These are phyloP conservation scores for Candida sanyaensis DNA, from an alignment of 1,139 yeast genomes.

Conservation along the genomic window DNA sequence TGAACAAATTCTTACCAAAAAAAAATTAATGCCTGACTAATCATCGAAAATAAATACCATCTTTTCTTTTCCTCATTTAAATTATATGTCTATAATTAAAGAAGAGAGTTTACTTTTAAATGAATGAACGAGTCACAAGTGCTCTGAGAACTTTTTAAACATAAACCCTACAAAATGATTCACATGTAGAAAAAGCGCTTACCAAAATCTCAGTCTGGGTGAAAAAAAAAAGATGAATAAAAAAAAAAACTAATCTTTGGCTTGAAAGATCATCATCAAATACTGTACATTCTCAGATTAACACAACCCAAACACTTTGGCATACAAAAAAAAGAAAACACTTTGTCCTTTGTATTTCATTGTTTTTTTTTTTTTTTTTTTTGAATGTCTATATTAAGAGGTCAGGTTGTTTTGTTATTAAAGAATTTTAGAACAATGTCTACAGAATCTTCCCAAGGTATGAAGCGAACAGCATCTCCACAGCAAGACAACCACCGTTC, in stretches of 20 bases:
- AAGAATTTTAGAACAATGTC: slow-evolving; percentile 1
- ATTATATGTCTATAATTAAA: too few species aligned
- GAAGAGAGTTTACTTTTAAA: too few species aligned
- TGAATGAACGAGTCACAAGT: too few species aligned
- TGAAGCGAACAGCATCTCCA: slow-evolving; percentile 26
- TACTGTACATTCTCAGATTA: neutral
- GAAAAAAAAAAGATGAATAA: neutral
- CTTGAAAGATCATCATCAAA: neutral
- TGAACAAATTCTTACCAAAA: too few species aligned
- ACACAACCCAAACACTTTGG: neutral
- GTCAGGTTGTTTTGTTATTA: neutral
- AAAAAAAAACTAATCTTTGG: neutral
- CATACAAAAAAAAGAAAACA: neutral
- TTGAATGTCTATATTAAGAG: neutral
- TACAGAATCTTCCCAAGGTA: slow-evolving; percentile 10
- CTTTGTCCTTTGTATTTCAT: neutral
- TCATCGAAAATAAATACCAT: too few species aligned
- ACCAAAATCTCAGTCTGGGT: neutral
- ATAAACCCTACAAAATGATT: too few species aligned
- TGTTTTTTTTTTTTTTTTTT: neutral
- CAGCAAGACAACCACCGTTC: slow-evolving; percentile 16
- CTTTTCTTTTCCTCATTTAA: too few species aligned
- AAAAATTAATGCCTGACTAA: too few species aligned
- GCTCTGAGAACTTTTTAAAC: too few species aligned
- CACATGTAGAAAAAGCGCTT: too few species aligned